Conservation (phyloP, 108 stramenopile species). For the Asterionellopsis glacialis region DNA sequence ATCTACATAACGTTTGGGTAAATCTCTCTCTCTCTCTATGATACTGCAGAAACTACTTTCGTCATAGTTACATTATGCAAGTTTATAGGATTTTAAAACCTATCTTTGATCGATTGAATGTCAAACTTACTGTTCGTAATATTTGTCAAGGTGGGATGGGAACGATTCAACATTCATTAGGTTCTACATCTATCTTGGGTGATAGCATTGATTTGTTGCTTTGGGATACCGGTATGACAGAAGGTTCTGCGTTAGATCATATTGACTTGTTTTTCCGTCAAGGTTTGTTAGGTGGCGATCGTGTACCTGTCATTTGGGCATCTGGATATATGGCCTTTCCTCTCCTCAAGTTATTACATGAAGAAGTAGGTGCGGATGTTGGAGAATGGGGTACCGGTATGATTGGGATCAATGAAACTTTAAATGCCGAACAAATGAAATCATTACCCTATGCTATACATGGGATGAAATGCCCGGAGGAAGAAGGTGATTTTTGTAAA, state of each 20-base stretch:
- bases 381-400: constrained; percentile 57
- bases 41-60: constrained; percentile 63
- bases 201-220: constrained; percentile 66
- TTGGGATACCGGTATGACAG: constrained; percentile 61
- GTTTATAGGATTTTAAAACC: constrained; percentile 60
- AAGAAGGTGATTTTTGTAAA: constrained; percentile 37
- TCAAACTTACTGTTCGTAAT: constrained; percentile 59
- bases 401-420: constrained; percentile 43
- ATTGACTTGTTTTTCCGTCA: constrained; percentile 69
- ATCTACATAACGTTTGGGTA: too few relatives aligned
- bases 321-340: constrained; percentile 36
- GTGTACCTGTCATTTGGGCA: constrained; percentile 65
- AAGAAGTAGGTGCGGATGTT: constrained; percentile 69
- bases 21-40: too few relatives aligned
- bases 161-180: constrained; percentile 47
- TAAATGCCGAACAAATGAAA: constrained; percentile 37
- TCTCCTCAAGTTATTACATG: constrained; percentile 52
- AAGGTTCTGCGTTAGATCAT: constrained; percentile 14
- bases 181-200: constrained; percentile 62
- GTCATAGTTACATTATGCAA: constrained; percentile 69
- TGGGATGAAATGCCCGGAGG: constrained; percentile 55
- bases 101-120: constrained; percentile 67
- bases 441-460: constrained; percentile 61
- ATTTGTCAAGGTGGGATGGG: constrained; percentile 62
- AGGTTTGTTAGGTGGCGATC: constrained; percentile 45